Conservation (phyloP, 116 monocot genomes). For the Zostera marina region DNA sequence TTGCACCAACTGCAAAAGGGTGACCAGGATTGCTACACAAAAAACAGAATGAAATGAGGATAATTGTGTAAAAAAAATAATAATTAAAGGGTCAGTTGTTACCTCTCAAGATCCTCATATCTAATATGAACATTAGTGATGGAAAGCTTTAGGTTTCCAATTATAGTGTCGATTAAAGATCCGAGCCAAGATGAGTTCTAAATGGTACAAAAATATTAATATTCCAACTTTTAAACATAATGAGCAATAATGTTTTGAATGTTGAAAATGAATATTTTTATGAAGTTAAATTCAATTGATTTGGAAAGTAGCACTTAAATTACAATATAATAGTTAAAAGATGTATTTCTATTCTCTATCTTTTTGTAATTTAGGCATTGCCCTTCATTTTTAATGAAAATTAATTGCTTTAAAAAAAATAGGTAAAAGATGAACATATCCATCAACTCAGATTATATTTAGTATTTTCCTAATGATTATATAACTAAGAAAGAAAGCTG, state of each 20-base stretch:
- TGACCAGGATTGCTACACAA: slow-evolving; percentile 90
- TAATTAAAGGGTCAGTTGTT: not conserved
- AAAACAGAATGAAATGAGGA: slow-evolving; percentile 2
- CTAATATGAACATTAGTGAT: slow-evolving; percentile 90
- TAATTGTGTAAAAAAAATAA: slow-evolving; percentile 9
- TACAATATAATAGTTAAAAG: not conserved
- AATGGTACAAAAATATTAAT: slow-evolving; percentile 3
- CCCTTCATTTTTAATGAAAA: no score
- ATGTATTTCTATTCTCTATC: no score
- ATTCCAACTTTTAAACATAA: no score
- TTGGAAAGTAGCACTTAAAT: not conserved
- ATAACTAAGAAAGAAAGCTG: no score
- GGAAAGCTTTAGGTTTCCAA: slow-evolving; percentile 97
- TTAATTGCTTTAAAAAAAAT: no score
- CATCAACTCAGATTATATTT: no score
- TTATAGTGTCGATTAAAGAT: slow-evolving; percentile 84
- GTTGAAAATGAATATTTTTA: not conserved
- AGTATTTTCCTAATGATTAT: no score
- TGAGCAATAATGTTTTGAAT: not conserved
- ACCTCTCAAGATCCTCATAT: slow-evolving; percentile 99
- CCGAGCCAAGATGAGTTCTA: slow-evolving; percentile 94
- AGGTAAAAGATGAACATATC: no score
- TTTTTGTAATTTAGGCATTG: no score
- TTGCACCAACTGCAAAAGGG: slow-evolving; percentile 80
- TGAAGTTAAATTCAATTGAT: not conserved